Percentiles rank a stretch among this genome's conserved stretches.
Evolutionary conservation across 768 basidiomycete species (phyloP).

Genomic region (Porpolomopsis calyptriformis): DNA sequence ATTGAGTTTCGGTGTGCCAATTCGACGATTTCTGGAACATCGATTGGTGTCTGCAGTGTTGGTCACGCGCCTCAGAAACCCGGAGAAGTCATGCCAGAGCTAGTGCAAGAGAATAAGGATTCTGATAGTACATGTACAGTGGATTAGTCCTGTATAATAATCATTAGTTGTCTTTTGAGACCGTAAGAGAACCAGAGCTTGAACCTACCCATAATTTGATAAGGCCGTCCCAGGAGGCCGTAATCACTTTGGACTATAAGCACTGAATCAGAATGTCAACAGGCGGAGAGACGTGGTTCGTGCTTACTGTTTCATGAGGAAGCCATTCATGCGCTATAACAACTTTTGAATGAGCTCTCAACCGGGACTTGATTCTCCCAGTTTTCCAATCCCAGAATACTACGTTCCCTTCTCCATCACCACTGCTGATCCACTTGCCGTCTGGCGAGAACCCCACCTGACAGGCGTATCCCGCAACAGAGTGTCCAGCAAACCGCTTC

Average conservation of each 20-base stretch:
- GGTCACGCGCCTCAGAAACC: too few species aligned
- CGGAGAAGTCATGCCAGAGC: not conserved
- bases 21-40: too few species aligned
- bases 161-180: slow-evolving; percentile 1
- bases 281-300: slow-evolving; percentile 32
- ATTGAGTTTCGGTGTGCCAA: too few species aligned
- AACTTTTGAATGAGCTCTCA: slow-evolving; percentile 90
- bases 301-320: slow-evolving; percentile 88
- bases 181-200: slow-evolving; percentile 2
- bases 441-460: slow-evolving; percentile 97
- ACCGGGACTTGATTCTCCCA: slow-evolving; percentile 84
- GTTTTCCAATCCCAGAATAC: slow-evolving; percentile 99
- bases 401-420: slow-evolving; percentile 89
- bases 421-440: slow-evolving; percentile 96
- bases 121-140: not conserved
- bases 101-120: not conserved
- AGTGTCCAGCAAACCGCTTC: slow-evolving; percentile 96
- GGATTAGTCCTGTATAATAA: slow-evolving; percentile 26
- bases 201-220: slow-evolving; percentile 90
- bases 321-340: slow-evolving; percentile 97
- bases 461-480: slow-evolving; percentile 94
- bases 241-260: slow-evolving; percentile 85
- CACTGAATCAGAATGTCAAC: slow-evolving; percentile 13
- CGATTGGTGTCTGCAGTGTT: too few species aligned
- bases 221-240: slow-evolving; percentile 94